Evolutionary conservation across 1,139 yeast species (phyloP).

Genomic region (Meyerozyma smithsonii): DNA sequence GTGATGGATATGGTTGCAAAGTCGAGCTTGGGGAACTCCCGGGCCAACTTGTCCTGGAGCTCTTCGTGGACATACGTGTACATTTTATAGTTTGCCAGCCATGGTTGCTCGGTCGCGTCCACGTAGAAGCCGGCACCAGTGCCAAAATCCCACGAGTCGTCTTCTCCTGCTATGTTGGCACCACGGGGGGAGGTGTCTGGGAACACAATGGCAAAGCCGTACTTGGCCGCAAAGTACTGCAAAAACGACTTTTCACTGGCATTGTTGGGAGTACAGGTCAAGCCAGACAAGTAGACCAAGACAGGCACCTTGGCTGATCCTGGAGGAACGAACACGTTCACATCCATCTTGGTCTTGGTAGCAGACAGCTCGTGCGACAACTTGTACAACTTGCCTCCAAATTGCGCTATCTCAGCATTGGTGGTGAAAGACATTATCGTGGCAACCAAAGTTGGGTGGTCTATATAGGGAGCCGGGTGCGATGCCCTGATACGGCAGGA

Average conservation of each 20-base stretch:
- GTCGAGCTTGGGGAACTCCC: slow-evolving; percentile 50
- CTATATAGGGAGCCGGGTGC: neutral
- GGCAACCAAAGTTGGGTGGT: neutral
- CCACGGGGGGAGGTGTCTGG: slow-evolving; percentile 98
- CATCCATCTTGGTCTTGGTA: slow-evolving; percentile 74
- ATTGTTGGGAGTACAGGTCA: slow-evolving; percentile 91
- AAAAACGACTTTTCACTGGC: slow-evolving; percentile 93
- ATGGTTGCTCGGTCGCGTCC: slow-evolving; percentile 73
- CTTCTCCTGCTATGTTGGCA: slow-evolving; percentile 76
- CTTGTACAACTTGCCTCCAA: slow-evolving; percentile 75
- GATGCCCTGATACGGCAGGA: neutral
- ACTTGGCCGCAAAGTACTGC: slow-evolving; percentile 73
- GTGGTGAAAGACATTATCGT: slow-evolving; percentile 45
- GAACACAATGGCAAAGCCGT: slow-evolving; percentile 82
- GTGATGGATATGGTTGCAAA: slow-evolving; percentile 61
- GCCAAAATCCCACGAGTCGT: slow-evolving; percentile 86
- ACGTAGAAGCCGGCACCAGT: slow-evolving; percentile 94
- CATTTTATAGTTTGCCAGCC: slow-evolving; percentile 76
- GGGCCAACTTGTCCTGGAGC: slow-evolving; percentile 48
- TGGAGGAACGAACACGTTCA: slow-evolving; percentile 77
- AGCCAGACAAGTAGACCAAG: slow-evolving; percentile 76
- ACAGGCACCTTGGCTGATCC: slow-evolving; percentile 55
- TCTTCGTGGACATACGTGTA: slow-evolving; percentile 77
- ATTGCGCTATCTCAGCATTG: slow-evolving; percentile 56
- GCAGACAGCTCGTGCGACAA: slow-evolving; percentile 64